A percentile compares a stretch with the other conserved stretches of the same genome.
Conservation (phyloP, 805 yeast genomes). For the Schwanniomyces polymorphus region DNA sequence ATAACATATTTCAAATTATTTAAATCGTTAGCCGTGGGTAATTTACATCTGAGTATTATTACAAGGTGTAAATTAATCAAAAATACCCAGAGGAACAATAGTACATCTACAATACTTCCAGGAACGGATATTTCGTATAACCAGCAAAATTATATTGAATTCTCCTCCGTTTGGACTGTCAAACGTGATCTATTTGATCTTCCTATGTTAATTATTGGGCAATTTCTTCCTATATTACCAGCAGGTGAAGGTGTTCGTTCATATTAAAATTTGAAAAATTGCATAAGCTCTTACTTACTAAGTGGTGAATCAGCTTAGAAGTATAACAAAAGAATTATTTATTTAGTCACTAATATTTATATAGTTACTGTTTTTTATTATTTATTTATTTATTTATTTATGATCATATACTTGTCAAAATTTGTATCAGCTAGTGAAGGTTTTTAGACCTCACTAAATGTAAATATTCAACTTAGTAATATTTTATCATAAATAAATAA, state of each 20-base stretch:
- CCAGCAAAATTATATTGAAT: conserved; percentile 44
- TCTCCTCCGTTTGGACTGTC: conserved; percentile 84
- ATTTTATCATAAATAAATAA: too few relatives aligned
- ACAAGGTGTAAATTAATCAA: conserved; percentile 51
- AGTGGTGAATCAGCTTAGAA: background rate
- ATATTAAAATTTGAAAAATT: conserved; percentile 16
- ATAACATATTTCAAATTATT: conserved; percentile 71
- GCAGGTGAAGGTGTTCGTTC: conserved; percentile 31
- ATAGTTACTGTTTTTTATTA: background rate
- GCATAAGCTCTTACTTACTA: background rate
- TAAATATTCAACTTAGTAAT: too few relatives aligned
- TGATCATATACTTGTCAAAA: too few relatives aligned
- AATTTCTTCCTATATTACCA: conserved; percentile 65
- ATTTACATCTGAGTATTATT: conserved; percentile 50
- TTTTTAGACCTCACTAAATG: too few relatives aligned
- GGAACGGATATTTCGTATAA: conserved; percentile 16
- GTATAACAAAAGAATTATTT: background rate
- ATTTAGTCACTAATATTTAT: background rate
- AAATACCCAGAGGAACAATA: conserved; percentile 16
- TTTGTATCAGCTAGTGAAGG: too few relatives aligned
- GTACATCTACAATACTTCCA: conserved; percentile 7
- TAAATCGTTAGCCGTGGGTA: conserved; percentile 71
- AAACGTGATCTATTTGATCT: conserved; percentile 81
- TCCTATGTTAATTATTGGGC: conserved; percentile 83
- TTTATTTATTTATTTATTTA: too few relatives aligned